Conservation (phyloP, 1,284 basidiomycete species). For the Tylopilus sp. region DNA sequence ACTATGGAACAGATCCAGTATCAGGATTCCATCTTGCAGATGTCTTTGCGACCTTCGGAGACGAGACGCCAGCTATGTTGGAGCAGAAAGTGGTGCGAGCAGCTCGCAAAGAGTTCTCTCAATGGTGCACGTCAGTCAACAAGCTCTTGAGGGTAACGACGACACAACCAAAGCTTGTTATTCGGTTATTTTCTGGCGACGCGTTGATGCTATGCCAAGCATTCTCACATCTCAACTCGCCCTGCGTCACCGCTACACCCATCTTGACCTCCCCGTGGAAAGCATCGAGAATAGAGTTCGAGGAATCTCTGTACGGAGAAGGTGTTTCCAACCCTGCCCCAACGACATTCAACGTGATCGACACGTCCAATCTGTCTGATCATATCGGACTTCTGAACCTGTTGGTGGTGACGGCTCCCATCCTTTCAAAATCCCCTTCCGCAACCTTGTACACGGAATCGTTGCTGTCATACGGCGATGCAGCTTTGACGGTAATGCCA, state of each 20-base stretch:
- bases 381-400: conserved; percentile 64
- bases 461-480: conserved; percentile 42
- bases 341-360: conserved; percentile 60
- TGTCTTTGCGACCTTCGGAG: conserved; percentile 34
- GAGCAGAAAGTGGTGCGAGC: conserved; percentile 32
- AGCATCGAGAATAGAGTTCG: conserved; percentile 45
- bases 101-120: conserved; percentile 33
- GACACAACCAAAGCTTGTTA: conserved; percentile 17
- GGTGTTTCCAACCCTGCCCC: conserved; percentile 43
- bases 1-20: conserved; percentile 61
- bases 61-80: conserved; percentile 15
- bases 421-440: conserved; percentile 45
- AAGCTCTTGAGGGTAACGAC: conserved; percentile 15
- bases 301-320: conserved; percentile 46
- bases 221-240: conserved; percentile 34
- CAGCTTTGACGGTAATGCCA: conserved; percentile 45
- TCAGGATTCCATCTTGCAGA: conserved; percentile 59
- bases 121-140: conserved; percentile 36
- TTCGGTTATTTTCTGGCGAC: conserved; percentile 49
- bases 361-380: conserved; percentile 66
- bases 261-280: conserved; percentile 52
- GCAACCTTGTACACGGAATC: conserved; percentile 57
- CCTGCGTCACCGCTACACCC: conserved; percentile 33
- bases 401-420: conserved; percentile 49
- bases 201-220: conserved; percentile 44